These are phyloP conservation scores for Aegle marmelos DNA, from an alignment of 345 rosid genomes.

Conservation along the genomic window DNA sequence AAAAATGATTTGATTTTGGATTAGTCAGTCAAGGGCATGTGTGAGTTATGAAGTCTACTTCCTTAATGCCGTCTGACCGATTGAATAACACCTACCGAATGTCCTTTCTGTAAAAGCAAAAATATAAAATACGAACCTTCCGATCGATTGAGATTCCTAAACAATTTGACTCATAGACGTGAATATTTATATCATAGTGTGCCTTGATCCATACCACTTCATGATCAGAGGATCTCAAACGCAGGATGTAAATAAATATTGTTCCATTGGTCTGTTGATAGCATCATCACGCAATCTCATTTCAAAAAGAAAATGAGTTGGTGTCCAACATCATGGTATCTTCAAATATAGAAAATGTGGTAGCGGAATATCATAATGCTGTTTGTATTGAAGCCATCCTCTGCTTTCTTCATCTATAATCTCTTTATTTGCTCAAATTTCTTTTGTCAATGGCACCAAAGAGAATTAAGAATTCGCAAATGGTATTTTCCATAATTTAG, in stretches of 20 bases:
- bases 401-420: neutral
- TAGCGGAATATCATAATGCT: neutral
- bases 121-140: neutral
- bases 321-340: neutral
- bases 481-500: neutral
- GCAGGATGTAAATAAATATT: neutral
- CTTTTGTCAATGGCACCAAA: neutral
- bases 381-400: neutral
- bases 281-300: neutral
- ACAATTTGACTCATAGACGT: neutral
- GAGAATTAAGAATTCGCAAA: neutral
- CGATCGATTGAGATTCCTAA: constrained; percentile 1
- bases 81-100: too few relatives aligned
- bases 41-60: too few relatives aligned
- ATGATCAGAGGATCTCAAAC: constrained; percentile 4
- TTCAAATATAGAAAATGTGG: neutral
- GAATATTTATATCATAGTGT: neutral
- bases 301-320: neutral
- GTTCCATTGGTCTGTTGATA: neutral
- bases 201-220: neutral
- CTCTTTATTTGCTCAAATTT: neutral
- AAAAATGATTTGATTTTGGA: too few relatives aligned
- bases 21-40: too few relatives aligned
- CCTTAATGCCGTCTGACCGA: too few relatives aligned
- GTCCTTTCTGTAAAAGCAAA: neutral